A percentile compares a stretch with the other conserved stretches of the same genome.
phyloP scores from a whole-genome alignment of 257 asterid species.

The Solanum verrucosum region DNA sequence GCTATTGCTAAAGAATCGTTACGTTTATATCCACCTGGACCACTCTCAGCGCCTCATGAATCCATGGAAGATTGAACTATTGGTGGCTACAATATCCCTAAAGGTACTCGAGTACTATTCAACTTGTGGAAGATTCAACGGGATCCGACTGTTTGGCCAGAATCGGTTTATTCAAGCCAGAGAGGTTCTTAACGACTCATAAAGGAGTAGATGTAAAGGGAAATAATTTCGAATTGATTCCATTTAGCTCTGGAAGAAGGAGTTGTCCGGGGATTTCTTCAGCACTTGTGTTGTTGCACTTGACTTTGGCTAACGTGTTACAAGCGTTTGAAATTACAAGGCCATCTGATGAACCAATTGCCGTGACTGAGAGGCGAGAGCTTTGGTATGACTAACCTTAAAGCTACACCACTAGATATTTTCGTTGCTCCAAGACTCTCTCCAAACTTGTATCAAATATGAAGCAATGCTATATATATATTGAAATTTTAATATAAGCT shows the following conservation, averaged over 20 bases:
- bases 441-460: neutral
- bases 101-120: conserved; percentile 25
- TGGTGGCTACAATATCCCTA: conserved; percentile 29
- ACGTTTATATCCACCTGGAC: conserved; percentile 21
- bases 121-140: conserved; percentile 35
- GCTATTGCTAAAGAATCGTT: conserved; percentile 39
- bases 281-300: conserved; percentile 5
- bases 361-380: conserved; percentile 30
- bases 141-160: conserved; percentile 26
- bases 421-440: conserved; percentile 19
- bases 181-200: conserved; percentile 26
- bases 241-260: conserved; percentile 42
- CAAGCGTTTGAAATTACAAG: conserved; percentile 27
- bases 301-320: conserved; percentile 26
- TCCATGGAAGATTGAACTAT: conserved; percentile 24
- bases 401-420: conserved; percentile 28
- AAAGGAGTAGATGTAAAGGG: conserved; percentile 26
- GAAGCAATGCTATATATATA: no score
- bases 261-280: conserved; percentile 17
- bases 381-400: neutral
- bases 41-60: conserved; percentile 9
- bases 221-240: conserved; percentile 24
- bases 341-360: conserved; percentile 9
- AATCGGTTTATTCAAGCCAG: conserved; percentile 26
- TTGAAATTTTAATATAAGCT: no score